These are phyloP conservation scores for Scedosporium minutisporum DNA, from an alignment of 2,329 filamentous ascomycete species.

Conservation along the genomic window DNA sequence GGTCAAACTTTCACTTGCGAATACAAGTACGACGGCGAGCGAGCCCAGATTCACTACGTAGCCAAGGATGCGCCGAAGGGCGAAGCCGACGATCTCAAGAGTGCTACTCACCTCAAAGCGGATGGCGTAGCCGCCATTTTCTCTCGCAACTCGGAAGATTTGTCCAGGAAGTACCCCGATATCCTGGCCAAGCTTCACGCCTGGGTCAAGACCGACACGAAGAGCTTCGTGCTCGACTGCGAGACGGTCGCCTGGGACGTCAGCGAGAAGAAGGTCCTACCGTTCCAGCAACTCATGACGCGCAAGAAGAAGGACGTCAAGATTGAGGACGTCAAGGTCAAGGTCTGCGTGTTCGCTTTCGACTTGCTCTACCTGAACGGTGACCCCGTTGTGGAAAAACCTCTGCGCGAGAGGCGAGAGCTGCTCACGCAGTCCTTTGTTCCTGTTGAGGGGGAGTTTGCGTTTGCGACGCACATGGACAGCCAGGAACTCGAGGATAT, in stretches of 20 bases:
- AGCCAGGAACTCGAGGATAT: slow-evolving; percentile 89
- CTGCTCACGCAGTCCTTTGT: slow-evolving; percentile 64
- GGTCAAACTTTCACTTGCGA: slow-evolving; percentile 94
- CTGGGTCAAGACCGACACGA: slow-evolving; percentile 85
- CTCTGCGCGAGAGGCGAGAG: slow-evolving; percentile 73
- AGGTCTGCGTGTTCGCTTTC: slow-evolving; percentile 95
- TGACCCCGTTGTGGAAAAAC: slow-evolving; percentile 76
- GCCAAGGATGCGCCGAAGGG: slow-evolving; percentile 66
- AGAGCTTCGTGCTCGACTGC: slow-evolving; percentile 96
- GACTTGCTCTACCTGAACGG: slow-evolving; percentile 91
- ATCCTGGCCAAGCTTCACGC: slow-evolving; percentile 77
- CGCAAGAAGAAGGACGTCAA: slow-evolving; percentile 97
- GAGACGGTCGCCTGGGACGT: slow-evolving; percentile 97
- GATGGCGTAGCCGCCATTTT: slow-evolving; percentile 86
- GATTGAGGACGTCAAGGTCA: slow-evolving; percentile 87
- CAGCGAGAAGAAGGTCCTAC: slow-evolving; percentile 87
- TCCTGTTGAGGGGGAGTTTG: slow-evolving; percentile 79
- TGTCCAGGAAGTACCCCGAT: slow-evolving; percentile 97
- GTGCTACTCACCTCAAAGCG: slow-evolving; percentile 54
- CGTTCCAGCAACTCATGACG: slow-evolving; percentile 97
- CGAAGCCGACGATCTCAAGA: slow-evolving; percentile 50
- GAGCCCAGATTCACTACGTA: slow-evolving; percentile 97
- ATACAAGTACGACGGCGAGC: slow-evolving; percentile 97
- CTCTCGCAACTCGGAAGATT: slow-evolving; percentile 90
- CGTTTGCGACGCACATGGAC: slow-evolving; percentile 79